Percentiles rank a stretch among this genome's conserved stretches.
Evolutionary conservation across 176 grass and related monocot genomes (phyloP).

Genomic region (Leersia perrieri): DNA sequence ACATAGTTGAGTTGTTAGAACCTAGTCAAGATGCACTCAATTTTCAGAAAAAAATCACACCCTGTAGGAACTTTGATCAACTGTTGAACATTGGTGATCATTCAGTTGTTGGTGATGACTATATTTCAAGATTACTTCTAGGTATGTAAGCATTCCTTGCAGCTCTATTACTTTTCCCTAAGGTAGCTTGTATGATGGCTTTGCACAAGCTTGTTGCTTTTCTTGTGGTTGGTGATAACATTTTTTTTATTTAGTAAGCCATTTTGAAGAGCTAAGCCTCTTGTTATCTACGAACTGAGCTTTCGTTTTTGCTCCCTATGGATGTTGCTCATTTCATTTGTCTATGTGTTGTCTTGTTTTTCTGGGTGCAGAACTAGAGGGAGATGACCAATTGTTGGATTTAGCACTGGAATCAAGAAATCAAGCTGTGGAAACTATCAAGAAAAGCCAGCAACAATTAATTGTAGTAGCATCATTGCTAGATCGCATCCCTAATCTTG

Average conservation of each 20-base stretch:
- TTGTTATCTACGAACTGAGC: neutral
- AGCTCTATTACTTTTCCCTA: neutral
- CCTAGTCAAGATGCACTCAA: slow-evolving; percentile 47
- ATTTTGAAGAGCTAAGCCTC: neutral
- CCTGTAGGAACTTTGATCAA: slow-evolving; percentile 32
- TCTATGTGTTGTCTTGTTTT: neutral
- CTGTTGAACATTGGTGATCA: neutral
- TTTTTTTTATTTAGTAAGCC: neutral
- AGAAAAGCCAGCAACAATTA: slow-evolving; percentile 65
- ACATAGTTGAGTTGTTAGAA: slow-evolving; percentile 14
- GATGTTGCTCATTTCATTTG: neutral
- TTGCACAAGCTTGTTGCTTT: too few species aligned
- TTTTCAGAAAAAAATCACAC: slow-evolving; percentile 92
- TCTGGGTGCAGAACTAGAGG: slow-evolving; percentile 61
- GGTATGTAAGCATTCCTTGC: slow-evolving; percentile 32
- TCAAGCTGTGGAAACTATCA: slow-evolving; percentile 67
- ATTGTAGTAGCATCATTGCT: slow-evolving; percentile 79
- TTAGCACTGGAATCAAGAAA: slow-evolving; percentile 66
- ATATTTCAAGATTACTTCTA: slow-evolving; percentile 50
- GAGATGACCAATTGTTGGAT: slow-evolving; percentile 66
- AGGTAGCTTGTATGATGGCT: too few species aligned
- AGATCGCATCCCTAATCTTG: slow-evolving; percentile 90
- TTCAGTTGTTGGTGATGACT: slow-evolving; percentile 19
- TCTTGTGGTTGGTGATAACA: neutral
- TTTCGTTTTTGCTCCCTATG: neutral